Percentiles rank a stretch among this genome's conserved stretches.
Conservation (phyloP, 306 rosid species). For the Vigna radiata region DNA sequence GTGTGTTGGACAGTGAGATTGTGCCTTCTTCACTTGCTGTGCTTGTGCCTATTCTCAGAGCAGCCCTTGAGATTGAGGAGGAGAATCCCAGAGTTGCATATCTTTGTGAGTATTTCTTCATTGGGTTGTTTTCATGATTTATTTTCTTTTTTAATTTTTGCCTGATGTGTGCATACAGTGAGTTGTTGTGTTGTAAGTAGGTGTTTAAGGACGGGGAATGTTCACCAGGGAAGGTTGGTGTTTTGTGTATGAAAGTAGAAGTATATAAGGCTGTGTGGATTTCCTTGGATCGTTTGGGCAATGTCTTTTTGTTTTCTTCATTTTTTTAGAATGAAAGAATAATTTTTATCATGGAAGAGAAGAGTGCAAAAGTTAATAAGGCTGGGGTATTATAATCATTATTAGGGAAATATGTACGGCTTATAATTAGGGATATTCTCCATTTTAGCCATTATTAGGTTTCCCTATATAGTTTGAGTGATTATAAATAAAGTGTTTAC, state of each 20-base stretch:
- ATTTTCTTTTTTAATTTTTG: background rate
- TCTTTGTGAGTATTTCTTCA: constrained; percentile 68
- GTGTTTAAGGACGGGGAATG: background rate
- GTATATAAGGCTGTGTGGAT: constrained; percentile 11
- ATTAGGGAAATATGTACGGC: no score
- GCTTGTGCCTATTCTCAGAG: constrained; percentile 84
- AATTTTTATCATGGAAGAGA: background rate
- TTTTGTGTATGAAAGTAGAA: constrained; percentile 19
- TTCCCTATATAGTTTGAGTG: no score
- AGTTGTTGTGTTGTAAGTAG: constrained; percentile 7
- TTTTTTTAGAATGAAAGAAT: background rate
- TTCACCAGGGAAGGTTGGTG: constrained; percentile 14
- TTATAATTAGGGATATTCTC: no score
- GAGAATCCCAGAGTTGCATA: constrained; percentile 86
- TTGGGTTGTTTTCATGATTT: background rate
- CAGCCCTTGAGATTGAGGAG: constrained; percentile 79
- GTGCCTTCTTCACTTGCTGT: constrained; percentile 78
- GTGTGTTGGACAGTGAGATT: constrained; percentile 61
- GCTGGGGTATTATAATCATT: constrained; percentile 5
- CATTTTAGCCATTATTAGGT: no score
- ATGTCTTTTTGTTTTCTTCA: background rate
- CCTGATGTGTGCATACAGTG: constrained; percentile 9
- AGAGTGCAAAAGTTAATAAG: constrained; percentile 5
- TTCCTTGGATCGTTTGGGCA: constrained; percentile 20
- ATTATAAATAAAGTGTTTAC: no score